A percentile compares a stretch with the other conserved stretches of the same genome.
These are phyloP conservation scores for Sclerotinia minor DNA, from an alignment of 2,329 filamentous ascomycete species.

Conservation along the genomic window DNA sequence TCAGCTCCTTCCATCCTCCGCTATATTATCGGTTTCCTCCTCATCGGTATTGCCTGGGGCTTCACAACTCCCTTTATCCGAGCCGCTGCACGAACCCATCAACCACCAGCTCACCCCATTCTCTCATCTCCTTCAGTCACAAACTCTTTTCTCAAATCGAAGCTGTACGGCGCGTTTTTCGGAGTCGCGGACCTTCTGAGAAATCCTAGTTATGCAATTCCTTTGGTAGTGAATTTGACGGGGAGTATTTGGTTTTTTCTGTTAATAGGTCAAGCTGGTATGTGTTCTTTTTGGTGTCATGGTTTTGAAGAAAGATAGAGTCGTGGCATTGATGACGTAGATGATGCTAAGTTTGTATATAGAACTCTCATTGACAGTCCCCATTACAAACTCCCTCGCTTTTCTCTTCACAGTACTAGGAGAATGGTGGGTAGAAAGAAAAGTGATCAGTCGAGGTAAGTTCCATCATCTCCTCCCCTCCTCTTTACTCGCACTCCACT, in stretches of 20 bases:
- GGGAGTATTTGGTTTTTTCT: slow-evolving; percentile 97
- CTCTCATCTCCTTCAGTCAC: slow-evolving; percentile 53
- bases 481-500: not conserved
- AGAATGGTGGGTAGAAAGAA: slow-evolving; percentile 92
- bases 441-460: slow-evolving; percentile 80
- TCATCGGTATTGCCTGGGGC: slow-evolving; percentile 91
- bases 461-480: not conserved
- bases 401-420: slow-evolving; percentile 95
- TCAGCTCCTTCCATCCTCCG: slow-evolving; percentile 61
- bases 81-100: slow-evolving; percentile 75
- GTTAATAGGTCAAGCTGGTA: slow-evolving; percentile 87
- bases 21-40: slow-evolving; percentile 84
- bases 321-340: not conserved
- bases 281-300: slow-evolving; percentile 39
- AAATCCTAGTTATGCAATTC: slow-evolving; percentile 82
- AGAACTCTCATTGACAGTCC: slow-evolving; percentile 92
- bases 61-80: slow-evolving; percentile 92
- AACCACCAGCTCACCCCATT: slow-evolving; percentile 58
- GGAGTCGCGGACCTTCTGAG: slow-evolving; percentile 74
- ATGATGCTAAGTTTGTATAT: slow-evolving; percentile 14
- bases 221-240: slow-evolving; percentile 83
- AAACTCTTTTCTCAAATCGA: slow-evolving; percentile 61
- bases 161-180: slow-evolving; percentile 66
- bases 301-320: not conserved
- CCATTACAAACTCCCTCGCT: slow-evolving; percentile 89